Evolutionary conservation across 2,329 filamentous ascomycete genomes (phyloP), one percentile per base, ranked within the genome.

Genomic region (Fusarium veterinarium): DNA sequence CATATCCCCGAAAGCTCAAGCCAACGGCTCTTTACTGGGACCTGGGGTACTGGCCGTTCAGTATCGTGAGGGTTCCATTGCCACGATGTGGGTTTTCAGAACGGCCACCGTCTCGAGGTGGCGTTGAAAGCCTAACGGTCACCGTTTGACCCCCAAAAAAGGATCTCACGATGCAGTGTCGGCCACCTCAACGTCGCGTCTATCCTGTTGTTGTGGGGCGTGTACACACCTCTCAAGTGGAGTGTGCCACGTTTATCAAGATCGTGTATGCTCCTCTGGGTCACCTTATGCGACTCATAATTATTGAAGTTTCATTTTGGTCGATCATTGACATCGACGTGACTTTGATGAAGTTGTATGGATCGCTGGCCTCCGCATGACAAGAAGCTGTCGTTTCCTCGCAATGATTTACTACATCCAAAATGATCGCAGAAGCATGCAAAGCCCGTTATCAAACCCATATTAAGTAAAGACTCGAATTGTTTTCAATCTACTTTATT

Each of bases 41-140:
- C 33, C 38, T 56, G 35, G 44, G 49, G 30, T 31, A 56, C 33
- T 53, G 38, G 23, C 19, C 19, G 53, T 48, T 57, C 30, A 35
- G 48, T 33, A 66, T 68, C 55, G 40, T 69, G 70, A 73, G 53
- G 58, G 58, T 72, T 51, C 30, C 48, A 51, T 35, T 31, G 67
- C 44, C 67, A 60, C 65, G 51, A 46, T 64, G 66, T 64, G 67
- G 67, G 46, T 31, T 52, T 59, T 59, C 65, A 60, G 55, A 72
- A 73, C 60, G 69, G 69, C 65, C 65, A 73, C 70, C 70, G 70
- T 72, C 65, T 59, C 38, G 35, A 28, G 41, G 56, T 61, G 60
- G 61, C 56, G 44, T 52, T 58, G 44, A 58, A 57, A 49, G n/a
- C 42, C 38, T 30, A 59, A 69, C 69, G 65, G 65, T 60, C 69